Percentiles rank a stretch among this genome's conserved stretches.
These are phyloP conservation scores for Primulina huaijiensis DNA, from an alignment of 257 asterid genomes.

Conservation along the genomic window DNA sequence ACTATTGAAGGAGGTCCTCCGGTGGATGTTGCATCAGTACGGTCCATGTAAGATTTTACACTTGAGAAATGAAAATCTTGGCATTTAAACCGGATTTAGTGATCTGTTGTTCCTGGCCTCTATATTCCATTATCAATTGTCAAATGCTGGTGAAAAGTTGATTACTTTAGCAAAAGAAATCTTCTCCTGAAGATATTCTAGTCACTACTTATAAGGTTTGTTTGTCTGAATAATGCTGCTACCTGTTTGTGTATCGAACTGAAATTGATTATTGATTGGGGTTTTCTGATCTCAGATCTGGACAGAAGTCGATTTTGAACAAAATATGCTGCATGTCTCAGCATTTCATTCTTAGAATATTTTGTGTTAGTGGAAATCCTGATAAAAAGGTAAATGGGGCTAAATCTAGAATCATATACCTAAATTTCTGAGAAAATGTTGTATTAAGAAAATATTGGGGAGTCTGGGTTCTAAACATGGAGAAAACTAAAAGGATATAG, in stretches of 20 bases:
- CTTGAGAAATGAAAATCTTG: conserved; percentile 3
- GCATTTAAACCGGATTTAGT: conserved; percentile 1
- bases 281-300: conserved; percentile 24
- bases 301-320: conserved; percentile 7
- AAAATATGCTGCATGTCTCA: conserved; percentile 8
- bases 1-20: conserved; percentile 98
- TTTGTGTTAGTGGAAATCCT: conserved; percentile 8
- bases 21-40: conserved; percentile 88
- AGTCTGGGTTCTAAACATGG: conserved; percentile 17
- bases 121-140: conserved; percentile 6
- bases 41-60: conserved; percentile 84
- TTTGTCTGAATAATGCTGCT: conserved; percentile 6
- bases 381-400: conserved; percentile 10
- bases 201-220: background rate
- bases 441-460: conserved; percentile 8
- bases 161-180: conserved; percentile 16
- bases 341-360: conserved; percentile 8
- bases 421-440: conserved; percentile 10
- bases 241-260: conserved; percentile 3
- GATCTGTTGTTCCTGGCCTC: conserved; percentile 15
- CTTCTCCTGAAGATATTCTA: conserved; percentile 3
- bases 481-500: conserved; percentile 6
- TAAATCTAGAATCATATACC: background rate
- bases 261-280: background rate
- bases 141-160: conserved; percentile 11